Evolutionary conservation across 2,329 filamentous ascomycete species (phyloP).

Genomic region (Fusarium napiforme): DNA sequence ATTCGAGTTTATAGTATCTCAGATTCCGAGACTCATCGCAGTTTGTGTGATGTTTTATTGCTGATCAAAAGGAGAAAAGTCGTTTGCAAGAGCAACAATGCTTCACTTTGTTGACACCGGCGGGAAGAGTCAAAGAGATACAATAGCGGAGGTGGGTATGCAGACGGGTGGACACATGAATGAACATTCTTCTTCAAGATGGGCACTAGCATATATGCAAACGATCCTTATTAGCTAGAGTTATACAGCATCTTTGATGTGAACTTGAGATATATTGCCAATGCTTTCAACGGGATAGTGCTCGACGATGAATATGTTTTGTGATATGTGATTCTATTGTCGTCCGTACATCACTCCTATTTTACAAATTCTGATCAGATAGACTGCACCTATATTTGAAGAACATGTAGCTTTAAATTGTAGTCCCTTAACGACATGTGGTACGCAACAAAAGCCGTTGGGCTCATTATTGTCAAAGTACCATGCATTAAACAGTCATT

Average conservation of each 20-base stretch:
- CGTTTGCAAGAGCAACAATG: conserved; percentile 12
- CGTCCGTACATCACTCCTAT: not conserved
- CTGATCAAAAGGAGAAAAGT: not conserved
- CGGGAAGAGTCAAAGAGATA: conserved; percentile 9
- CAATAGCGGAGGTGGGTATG: not conserved
- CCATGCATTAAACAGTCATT: not conserved
- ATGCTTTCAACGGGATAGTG: not conserved
- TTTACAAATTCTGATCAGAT: not conserved
- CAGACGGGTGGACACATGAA: not conserved
- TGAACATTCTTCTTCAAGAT: not conserved
- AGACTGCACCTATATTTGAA: too few relatives aligned
- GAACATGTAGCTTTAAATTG: not conserved
- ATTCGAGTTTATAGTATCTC: not conserved
- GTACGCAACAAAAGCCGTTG: not conserved
- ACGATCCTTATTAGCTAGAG: not conserved
- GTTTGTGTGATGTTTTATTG: not conserved
- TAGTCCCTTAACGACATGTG: not conserved
- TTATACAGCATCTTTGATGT: not conserved
- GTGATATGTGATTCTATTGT: not conserved
- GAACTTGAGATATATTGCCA: not conserved
- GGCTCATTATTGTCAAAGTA: not conserved
- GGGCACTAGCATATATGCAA: not conserved
- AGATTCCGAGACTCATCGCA: not conserved
- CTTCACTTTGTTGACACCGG: conserved; percentile 10
- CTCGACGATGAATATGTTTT: not conserved